phyloP scores from a whole-genome alignment of 176 grass and related monocot species.

The Otatea glauca region DNA sequence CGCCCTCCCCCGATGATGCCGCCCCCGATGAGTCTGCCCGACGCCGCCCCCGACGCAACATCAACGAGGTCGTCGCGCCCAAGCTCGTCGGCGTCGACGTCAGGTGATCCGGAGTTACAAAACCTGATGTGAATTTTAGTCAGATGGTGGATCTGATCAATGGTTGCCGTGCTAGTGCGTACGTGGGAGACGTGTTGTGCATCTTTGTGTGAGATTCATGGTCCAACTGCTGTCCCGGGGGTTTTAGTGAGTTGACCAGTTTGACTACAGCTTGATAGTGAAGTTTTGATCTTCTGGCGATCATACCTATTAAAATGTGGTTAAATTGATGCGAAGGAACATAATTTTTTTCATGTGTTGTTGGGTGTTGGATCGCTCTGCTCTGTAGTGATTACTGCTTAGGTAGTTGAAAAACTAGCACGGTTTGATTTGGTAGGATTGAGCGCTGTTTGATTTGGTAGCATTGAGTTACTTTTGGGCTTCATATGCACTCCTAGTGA shows the following conservation, averaged over 20 bases:
- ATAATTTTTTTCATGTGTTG: not conserved
- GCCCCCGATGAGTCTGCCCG: too few relatives aligned
- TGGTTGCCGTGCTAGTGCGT: not conserved
- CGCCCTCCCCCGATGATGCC: too few relatives aligned
- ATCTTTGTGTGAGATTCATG: not conserved
- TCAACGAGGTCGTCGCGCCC: constrained; percentile 84
- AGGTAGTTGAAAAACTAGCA: too few relatives aligned
- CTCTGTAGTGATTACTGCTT: too few relatives aligned
- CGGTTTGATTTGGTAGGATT: too few relatives aligned
- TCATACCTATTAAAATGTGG: not conserved
- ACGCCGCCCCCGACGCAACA: constrained; percentile 79
- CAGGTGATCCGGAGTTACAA: constrained; percentile 51
- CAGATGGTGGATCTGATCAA: constrained; percentile 17
- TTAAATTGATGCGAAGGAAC: not conserved
- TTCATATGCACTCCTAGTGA: not conserved
- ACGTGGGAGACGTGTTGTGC: too few relatives aligned
- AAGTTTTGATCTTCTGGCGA: not conserved
- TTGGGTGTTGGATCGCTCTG: not conserved
- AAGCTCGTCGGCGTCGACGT: constrained; percentile 89
- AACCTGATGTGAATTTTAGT: not conserved
- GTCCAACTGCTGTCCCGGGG: not conserved
- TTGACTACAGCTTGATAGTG: not conserved
- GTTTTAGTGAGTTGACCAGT: not conserved
- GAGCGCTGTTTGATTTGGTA: too few relatives aligned
- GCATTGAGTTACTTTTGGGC: too few relatives aligned